Evolutionary conservation across 352 stramenopile genomes (phyloP), one percentile per base, ranked within the genome.

Genomic region (Pythium volutum): DNA sequence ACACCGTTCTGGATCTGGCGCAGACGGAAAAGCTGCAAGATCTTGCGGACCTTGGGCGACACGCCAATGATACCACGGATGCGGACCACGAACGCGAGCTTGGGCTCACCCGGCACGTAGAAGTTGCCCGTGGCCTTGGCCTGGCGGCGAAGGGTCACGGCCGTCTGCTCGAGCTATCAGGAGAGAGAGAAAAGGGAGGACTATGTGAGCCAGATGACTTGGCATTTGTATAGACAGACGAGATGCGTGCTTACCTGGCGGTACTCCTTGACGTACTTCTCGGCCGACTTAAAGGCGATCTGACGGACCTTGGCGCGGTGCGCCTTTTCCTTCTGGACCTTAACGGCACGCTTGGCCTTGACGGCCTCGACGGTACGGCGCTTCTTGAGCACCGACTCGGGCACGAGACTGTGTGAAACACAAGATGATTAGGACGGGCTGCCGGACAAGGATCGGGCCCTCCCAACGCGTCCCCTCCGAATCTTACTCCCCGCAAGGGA

Each of bases 1-100:
- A 98, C 97, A 58, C 95, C 96, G 81, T 99, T 99, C 92, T 99
- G 95, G 86, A 99, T 98, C 87, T 99, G 97, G 69, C 97, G 96
- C 65, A 99, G 91, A 88, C 97, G 96, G 74, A 99, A 97, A 25
- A 99, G 89, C 81, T 99, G 97, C 84, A 99, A 85, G 69, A 99
- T 98, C 90, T 99, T 99, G 83, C 87, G 87, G 23, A 94, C 85
- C 82, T 96, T 96, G 23, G 87, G 87, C 62, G 87, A 94, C 59
- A 96, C 85, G 57, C 87, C 87, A 54, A 96, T 99, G 87, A 98
- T 99, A 99, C 97, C 97, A 59, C 97, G 94, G 71, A 99, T 99
- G 75, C 97, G 96, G 68, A 99, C 93, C 63, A 99, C 96, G 61
- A 99, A 92, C 51, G 95, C 95, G 61, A 99, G 77, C 89, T 99